Evolutionary conservation across 805 yeast species (phyloP).

Genomic region (Pichia californica): DNA sequence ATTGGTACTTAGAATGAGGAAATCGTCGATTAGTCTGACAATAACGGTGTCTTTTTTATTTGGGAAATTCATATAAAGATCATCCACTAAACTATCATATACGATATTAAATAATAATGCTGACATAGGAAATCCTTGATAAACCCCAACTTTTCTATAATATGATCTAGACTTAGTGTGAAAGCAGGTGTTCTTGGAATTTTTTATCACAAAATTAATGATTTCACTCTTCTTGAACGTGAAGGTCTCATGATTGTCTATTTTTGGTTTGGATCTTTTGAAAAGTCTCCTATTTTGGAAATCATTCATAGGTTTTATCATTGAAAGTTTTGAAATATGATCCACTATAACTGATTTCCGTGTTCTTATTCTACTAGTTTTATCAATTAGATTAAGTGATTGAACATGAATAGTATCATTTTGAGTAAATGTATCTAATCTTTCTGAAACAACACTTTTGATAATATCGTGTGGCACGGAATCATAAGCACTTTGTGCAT

Average conservation of each 20-base stretch:
- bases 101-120: conserved; percentile 67
- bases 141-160: conserved; percentile 61
- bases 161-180: conserved; percentile 30
- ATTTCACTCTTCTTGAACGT: conserved; percentile 38
- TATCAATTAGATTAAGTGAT: conserved; percentile 6
- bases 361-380: not conserved
- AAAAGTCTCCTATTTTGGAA: conserved; percentile 16
- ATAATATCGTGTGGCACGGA: conserved; percentile 45
- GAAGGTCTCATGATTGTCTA: conserved; percentile 15
- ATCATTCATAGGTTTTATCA: not conserved
- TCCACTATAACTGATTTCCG: not conserved
- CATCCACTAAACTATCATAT: conserved; percentile 53
- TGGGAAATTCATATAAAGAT: conserved; percentile 13
- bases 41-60: conserved; percentile 20
- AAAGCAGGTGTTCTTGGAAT: conserved; percentile 46
- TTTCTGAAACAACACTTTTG: conserved; percentile 10
- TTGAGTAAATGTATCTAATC: conserved; percentile 16
- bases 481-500: conserved; percentile 73
- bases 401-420: conserved; percentile 13
- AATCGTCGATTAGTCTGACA: conserved; percentile 78
- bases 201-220: conserved; percentile 39
- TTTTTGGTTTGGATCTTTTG: not conserved
- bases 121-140: conserved; percentile 80
- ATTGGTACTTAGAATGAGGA: conserved; percentile 56
- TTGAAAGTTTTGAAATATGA: not conserved